These are phyloP conservation scores for Aspergillus diversus DNA, from an alignment of 495 filamentous ascomycete species.

Conservation along the genomic window DNA sequence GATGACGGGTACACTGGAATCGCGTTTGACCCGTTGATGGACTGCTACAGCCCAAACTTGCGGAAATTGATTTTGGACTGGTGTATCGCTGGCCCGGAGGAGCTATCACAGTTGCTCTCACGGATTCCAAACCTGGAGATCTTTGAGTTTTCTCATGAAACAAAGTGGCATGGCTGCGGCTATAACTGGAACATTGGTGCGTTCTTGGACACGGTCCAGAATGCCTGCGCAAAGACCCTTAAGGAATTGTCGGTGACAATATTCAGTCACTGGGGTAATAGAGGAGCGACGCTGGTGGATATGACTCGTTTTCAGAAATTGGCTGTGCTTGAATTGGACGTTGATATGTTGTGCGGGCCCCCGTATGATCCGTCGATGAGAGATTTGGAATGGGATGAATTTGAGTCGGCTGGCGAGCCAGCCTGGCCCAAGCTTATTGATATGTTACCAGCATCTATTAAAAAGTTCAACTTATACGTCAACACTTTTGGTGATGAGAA, in stretches of 20 bases:
- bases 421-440: conserved; percentile 14
- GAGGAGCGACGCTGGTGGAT: conserved; percentile 8
- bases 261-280: background rate
- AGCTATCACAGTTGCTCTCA: conserved; percentile 14
- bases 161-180: conserved; percentile 22
- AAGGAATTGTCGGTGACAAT: conserved; percentile 13
- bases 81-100: conserved; percentile 8
- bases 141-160: conserved; percentile 19
- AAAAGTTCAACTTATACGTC: conserved; percentile 8
- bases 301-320: conserved; percentile 15
- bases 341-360: conserved; percentile 8
- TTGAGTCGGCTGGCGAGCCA: background rate
- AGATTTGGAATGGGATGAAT: conserved; percentile 4
- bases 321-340: conserved; percentile 11
- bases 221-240: conserved; percentile 4
- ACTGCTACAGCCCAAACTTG: conserved; percentile 8
- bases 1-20: conserved; percentile 15
- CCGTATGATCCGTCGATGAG: conserved; percentile 13
- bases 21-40: conserved; percentile 7
- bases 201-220: conserved; percentile 4
- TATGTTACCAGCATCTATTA: conserved; percentile 11
- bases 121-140: conserved; percentile 20
- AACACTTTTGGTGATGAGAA: background rate
- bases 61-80: conserved; percentile 1
- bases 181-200: conserved; percentile 14